These are phyloP conservation scores for Sclerotinia sclerotiorum DNA, from an alignment of 2,329 filamentous ascomycete species.

Conservation along the genomic window DNA sequence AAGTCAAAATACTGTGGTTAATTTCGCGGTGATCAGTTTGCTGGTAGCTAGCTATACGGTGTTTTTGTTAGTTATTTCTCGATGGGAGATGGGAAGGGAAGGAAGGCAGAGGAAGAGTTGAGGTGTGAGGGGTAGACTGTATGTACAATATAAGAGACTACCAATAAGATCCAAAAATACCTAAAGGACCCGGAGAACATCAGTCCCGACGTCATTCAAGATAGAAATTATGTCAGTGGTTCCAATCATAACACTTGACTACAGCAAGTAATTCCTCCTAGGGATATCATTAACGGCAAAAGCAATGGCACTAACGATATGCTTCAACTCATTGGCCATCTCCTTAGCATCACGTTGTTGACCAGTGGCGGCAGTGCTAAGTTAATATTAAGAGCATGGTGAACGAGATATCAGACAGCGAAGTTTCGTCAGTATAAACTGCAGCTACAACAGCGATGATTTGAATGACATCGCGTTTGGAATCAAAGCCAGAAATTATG, in stretches of 20 bases:
- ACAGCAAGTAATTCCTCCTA: conserved; percentile 3
- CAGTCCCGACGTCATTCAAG: neutral
- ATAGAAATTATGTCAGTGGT: neutral
- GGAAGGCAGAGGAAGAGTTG: too few relatives aligned
- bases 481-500: too few relatives aligned
- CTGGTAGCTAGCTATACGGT: neutral
- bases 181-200: conserved; percentile 2
- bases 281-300: too few relatives aligned
- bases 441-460: neutral
- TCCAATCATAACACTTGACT: neutral
- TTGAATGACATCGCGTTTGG: neutral
- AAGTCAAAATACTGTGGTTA: neutral
- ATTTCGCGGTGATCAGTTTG: neutral
- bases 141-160: neutral
- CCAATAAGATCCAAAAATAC: neutral
- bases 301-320: too few relatives aligned
- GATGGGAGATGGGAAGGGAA: too few relatives aligned
- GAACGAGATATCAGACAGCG: neutral
- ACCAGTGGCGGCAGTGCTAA: neutral
- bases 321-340: neutral
- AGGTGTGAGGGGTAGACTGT: too few relatives aligned
- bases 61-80: neutral
- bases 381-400: neutral
- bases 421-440: neutral
- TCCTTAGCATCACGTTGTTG: neutral